Percentiles rank a stretch among this genome's conserved stretches.
These are phyloP conservation scores for Ophiostoma tasmaniense DNA, from an alignment of 2,329 filamentous ascomycete species.

Conservation along the genomic window DNA sequence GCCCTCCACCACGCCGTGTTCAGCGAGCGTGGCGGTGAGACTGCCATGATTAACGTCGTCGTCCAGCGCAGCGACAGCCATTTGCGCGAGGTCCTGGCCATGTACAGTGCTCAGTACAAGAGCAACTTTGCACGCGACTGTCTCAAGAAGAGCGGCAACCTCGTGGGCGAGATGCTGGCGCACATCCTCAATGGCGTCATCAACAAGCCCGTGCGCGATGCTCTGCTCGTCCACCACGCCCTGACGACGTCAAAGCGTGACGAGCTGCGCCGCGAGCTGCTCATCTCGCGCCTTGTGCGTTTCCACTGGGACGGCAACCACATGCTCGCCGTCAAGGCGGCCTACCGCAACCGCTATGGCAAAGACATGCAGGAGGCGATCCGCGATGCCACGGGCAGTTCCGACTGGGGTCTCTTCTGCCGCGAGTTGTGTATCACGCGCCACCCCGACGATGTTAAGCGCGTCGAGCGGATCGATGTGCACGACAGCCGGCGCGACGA, in stretches of 20 bases:
- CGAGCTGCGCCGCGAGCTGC: conserved; percentile 67
- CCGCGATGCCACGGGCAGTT: conserved; percentile 60
- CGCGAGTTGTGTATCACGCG: conserved; percentile 57
- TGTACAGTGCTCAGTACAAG: conserved; percentile 65
- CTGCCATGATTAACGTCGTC: conserved; percentile 76
- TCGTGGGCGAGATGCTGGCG: conserved; percentile 88
- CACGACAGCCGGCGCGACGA: conserved; percentile 15
- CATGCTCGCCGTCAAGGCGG: conserved; percentile 67
- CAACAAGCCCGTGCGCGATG: conserved; percentile 89
- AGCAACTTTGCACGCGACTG: conserved; percentile 84
- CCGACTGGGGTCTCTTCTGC: conserved; percentile 69
- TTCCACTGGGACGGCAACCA: conserved; percentile 89
- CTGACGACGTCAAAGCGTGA: conserved; percentile 66
- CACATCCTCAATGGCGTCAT: conserved; percentile 96
- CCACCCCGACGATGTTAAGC: conserved; percentile 51
- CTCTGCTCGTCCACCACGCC: conserved; percentile 82
- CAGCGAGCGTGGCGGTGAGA: conserved; percentile 74
- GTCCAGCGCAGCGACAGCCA: conserved; percentile 73
- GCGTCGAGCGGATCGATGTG: conserved; percentile 36
- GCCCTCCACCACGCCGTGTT: conserved; percentile 60
- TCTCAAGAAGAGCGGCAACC: conserved; percentile 78
- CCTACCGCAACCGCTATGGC: conserved; percentile 71
- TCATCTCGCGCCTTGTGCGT: conserved; percentile 79
- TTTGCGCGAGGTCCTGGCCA: conserved; percentile 66
- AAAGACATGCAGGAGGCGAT: conserved; percentile 69